These are phyloP conservation scores for Trypanosoma lewisi DNA, from an alignment of 208 protist genomes.

Conservation along the genomic window DNA sequence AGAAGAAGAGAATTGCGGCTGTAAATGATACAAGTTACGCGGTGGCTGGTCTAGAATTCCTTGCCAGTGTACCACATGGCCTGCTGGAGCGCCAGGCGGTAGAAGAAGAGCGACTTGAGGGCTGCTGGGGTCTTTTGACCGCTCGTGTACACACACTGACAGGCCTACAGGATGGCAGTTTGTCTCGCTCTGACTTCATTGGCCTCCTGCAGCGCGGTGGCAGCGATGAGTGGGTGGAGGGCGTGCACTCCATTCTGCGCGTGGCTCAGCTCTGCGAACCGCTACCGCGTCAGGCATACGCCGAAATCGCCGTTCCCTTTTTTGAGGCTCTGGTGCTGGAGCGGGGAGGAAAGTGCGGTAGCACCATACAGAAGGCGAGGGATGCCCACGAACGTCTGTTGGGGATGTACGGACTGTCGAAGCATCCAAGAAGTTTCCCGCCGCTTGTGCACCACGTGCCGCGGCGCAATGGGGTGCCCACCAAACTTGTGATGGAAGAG, in stretches of 20 bases:
- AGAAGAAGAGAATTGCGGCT: background rate
- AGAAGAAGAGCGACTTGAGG: slow-evolving; percentile 58
- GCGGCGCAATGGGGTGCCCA: background rate
- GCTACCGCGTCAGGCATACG: slow-evolving; percentile 39
- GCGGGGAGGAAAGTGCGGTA: slow-evolving; percentile 3
- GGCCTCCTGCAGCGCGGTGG: background rate
- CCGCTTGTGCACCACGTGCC: slow-evolving; percentile 45
- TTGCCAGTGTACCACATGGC: slow-evolving; percentile 43
- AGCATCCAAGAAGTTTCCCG: slow-evolving; percentile 35
- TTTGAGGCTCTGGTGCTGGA: slow-evolving; percentile 55
- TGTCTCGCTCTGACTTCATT: slow-evolving; percentile 20
- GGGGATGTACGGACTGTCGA: slow-evolving; percentile 49
- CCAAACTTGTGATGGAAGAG: slow-evolving; percentile 19
- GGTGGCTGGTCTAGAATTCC: slow-evolving; percentile 51
- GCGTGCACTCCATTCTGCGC: slow-evolving; percentile 32
- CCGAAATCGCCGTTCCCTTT: slow-evolving; percentile 50
- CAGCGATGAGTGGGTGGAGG: slow-evolving; percentile 29
- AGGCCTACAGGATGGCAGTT: slow-evolving; percentile 10
- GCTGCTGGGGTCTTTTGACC: slow-evolving; percentile 55
- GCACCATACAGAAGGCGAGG: slow-evolving; percentile 34
- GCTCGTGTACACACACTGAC: slow-evolving; percentile 45
- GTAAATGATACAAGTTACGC: slow-evolving; percentile 39
- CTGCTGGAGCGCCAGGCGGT: slow-evolving; percentile 24
- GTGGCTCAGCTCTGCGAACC: slow-evolving; percentile 49
- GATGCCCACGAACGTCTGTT: slow-evolving; percentile 58